Base-by-base conservation (phyloP, 2,329 filamentous ascomycete species). In the Xylaria hypoxylon region DNA sequence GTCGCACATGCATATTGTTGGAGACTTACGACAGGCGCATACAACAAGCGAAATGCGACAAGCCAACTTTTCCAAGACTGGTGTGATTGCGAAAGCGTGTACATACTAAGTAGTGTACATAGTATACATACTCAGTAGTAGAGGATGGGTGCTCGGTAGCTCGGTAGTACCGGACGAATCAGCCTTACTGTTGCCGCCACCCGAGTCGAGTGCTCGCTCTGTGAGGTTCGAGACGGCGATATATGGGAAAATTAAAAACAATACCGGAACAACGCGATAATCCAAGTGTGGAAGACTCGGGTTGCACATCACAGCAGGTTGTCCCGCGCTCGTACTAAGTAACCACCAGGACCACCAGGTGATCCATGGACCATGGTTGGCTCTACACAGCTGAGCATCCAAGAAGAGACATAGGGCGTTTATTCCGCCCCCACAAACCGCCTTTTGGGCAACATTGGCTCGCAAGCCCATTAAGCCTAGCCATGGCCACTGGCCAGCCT, bases 1-100 rank as follows among this genome's bases (percentile, higher is more conserved):
- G 62, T 66, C 63, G 53, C 63, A 68, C 59, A 66, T 68, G 66
- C 63, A 68, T 62, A 51, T 66, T 62, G 66, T 66, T 66, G 66
- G 63, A 68, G 67, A 59, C 59, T 64, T 62, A 67, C 67, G 67
- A 68, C 50, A 59, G 51, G 42, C 56, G 67, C 67, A 68, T 68
- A 61, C 40, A 56, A 40, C 57, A 64, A 55, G 62, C 65, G 61
- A 64, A 51, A 57, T 67, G 56, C 55, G 60, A 51, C 60, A 44
- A 67, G 45, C 52, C n/a, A 44, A 24, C 56, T 53, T 40, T 59
- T 59, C 59, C 59, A 64, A 48, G 56, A 55, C 55, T 24, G 33
- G 55, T 59, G 44, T 56, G 26, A 57, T 52, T 48, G 62, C 59
- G 62, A 68, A 53, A 56, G 52, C 56, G 38, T 45, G 13, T 15